Percentiles rank a stretch among this genome's conserved stretches.
Evolutionary conservation across 2,329 filamentous ascomycete genomes (phyloP).

Genomic region (Albifimbria verrucaria): DNA sequence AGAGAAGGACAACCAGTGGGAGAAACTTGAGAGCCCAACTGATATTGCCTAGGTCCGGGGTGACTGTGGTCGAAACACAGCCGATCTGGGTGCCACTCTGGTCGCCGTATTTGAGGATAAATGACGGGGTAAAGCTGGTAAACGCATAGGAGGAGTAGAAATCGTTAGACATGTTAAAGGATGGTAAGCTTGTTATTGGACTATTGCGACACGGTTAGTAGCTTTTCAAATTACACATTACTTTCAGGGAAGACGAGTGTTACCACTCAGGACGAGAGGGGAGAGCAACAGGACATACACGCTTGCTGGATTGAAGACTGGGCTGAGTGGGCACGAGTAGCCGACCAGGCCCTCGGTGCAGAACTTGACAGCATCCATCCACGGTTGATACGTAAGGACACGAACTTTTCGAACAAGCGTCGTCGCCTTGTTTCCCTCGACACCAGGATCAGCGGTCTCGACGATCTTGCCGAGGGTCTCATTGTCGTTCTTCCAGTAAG

Average conservation of each 20-base stretch:
- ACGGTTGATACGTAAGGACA: slow-evolving; percentile 75
- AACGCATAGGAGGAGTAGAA: slow-evolving; percentile 85
- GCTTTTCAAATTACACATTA: neutral
- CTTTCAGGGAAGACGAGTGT: neutral
- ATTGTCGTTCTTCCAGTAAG: slow-evolving; percentile 60
- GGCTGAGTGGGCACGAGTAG: slow-evolving; percentile 69
- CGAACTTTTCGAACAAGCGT: slow-evolving; percentile 71
- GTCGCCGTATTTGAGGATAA: slow-evolving; percentile 76
- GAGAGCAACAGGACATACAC: slow-evolving; percentile 38
- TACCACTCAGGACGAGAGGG: too few species aligned
- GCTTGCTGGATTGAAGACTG: slow-evolving; percentile 56
- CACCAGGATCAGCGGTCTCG: slow-evolving; percentile 49
- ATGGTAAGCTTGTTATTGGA: slow-evolving; percentile 50
- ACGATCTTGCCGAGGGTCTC: slow-evolving; percentile 73
- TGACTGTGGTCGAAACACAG: slow-evolving; percentile 79
- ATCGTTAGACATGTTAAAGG: slow-evolving; percentile 69
- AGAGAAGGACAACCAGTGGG: slow-evolving; percentile 72
- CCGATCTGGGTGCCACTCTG: slow-evolving; percentile 59
- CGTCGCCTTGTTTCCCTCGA: slow-evolving; percentile 55
- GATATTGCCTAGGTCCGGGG: slow-evolving; percentile 73
- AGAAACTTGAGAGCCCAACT: slow-evolving; percentile 70
- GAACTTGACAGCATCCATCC: slow-evolving; percentile 55
- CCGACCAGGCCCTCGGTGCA: slow-evolving; percentile 60
- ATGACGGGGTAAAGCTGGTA: slow-evolving; percentile 70
- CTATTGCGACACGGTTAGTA: neutral